Conservation (phyloP, 305 asterid genomes). For the Fraxinus velutina region DNA sequence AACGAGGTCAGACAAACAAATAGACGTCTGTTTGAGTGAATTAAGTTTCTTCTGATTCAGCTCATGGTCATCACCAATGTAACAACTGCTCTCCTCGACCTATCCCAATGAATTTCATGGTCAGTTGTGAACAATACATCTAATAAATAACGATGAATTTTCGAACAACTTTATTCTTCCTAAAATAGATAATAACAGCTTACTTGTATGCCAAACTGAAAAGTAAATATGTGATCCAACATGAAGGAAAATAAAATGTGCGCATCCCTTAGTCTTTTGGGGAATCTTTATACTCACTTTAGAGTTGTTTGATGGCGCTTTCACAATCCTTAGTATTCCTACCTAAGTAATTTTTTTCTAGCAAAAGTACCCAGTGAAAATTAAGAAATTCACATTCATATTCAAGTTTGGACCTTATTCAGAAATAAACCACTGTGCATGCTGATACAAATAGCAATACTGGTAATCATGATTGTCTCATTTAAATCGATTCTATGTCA, state of each 20-base stretch:
- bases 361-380: background rate
- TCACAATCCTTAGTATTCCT: background rate
- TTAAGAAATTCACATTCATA: background rate
- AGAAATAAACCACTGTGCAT: background rate
- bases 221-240: background rate
- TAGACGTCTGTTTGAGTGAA: conserved; percentile 35
- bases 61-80: conserved; percentile 18
- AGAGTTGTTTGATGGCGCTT: background rate
- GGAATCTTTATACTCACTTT: background rate
- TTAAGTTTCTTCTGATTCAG: background rate
- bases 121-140: background rate
- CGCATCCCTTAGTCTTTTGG: background rate
- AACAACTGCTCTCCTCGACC: conserved; percentile 22
- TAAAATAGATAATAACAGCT: background rate
- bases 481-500: background rate
- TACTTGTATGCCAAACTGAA: background rate
- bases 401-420: background rate
- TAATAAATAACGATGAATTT: background rate
- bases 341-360: background rate
- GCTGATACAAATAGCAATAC: background rate
- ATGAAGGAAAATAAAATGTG: background rate
- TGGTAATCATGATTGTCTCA: background rate
- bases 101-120: conserved; percentile 20
- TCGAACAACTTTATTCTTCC: background rate
- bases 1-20: conserved; percentile 45